Conservation (phyloP, 2,329 filamentous ascomycete species). For the Fusarium sp. region DNA sequence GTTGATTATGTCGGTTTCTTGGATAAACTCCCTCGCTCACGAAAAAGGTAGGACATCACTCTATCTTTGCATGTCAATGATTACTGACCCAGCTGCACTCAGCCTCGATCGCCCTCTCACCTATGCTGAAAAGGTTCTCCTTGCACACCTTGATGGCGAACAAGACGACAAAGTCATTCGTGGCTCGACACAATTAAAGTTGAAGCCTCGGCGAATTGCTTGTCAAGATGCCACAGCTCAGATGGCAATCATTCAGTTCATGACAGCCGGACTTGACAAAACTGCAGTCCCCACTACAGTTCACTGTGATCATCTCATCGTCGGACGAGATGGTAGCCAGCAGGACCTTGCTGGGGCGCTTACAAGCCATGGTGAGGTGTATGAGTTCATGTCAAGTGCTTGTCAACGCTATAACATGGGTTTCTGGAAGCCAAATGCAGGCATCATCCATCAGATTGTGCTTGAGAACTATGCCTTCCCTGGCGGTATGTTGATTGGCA, state of each 20-base stretch:
- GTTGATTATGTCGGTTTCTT: too few relatives aligned
- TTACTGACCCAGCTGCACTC: too few relatives aligned
- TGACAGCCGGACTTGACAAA: slow-evolving; percentile 89
- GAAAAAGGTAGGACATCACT: not conserved
- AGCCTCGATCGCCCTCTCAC: not conserved
- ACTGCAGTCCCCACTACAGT: slow-evolving; percentile 97
- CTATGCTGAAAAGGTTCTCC: not conserved
- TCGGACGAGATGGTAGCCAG: slow-evolving; percentile 90
- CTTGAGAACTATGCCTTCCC: slow-evolving; percentile 98
- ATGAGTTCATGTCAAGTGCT: slow-evolving; percentile 92
- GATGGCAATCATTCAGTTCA: slow-evolving; percentile 98
- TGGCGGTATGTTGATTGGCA: slow-evolving; percentile 98
- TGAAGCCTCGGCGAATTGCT: slow-evolving; percentile 90
- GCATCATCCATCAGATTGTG: slow-evolving; percentile 97
- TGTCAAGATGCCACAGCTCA: slow-evolving; percentile 91
- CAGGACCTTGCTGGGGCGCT: slow-evolving; percentile 87
- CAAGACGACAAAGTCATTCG: slow-evolving; percentile 68
- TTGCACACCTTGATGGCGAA: not conserved
- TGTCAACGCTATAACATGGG: slow-evolving; percentile 89
- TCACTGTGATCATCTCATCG: slow-evolving; percentile 99
- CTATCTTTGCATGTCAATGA: too few relatives aligned
- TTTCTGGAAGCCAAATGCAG: slow-evolving; percentile 93
- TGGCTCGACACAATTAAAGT: slow-evolving; percentile 84
- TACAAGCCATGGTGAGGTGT: slow-evolving; percentile 91
- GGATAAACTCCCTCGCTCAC: not conserved